Conservation (phyloP, 441 rosid species). For the Corymbia calophylla region DNA sequence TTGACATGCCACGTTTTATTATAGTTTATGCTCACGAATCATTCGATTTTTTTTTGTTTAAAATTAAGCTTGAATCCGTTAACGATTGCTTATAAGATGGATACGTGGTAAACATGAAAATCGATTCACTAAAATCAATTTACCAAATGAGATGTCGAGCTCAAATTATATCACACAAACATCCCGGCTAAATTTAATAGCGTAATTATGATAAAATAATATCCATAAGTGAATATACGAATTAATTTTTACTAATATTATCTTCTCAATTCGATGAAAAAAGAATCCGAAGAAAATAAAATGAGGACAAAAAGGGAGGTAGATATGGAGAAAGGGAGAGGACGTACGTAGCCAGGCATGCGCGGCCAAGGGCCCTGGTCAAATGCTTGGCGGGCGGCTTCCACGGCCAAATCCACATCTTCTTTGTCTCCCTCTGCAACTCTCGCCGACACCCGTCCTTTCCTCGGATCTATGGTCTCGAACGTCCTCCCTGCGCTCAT, state of each 20-base stretch:
- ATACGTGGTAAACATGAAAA: neutral
- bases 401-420: slow-evolving; percentile 72
- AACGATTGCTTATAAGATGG: neutral
- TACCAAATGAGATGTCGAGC: neutral
- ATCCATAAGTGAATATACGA: neutral
- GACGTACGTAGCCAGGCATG: slow-evolving; percentile 52
- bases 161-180: neutral
- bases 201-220: neutral
- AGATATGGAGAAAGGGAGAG: neutral
- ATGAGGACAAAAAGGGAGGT: neutral
- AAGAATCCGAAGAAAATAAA: neutral
- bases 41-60: too few relatives aligned
- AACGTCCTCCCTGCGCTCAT: slow-evolving; percentile 40
- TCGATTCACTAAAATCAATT: neutral
- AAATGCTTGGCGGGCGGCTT: slow-evolving; percentile 74
- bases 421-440: slow-evolving; percentile 60
- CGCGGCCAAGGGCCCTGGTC: slow-evolving; percentile 93
- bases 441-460: slow-evolving; percentile 39
- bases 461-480: slow-evolving; percentile 74
- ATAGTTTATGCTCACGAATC: neutral
- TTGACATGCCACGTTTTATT: neutral
- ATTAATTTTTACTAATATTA: neutral
- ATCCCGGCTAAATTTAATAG: neutral
- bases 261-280: neutral
- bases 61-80: too few relatives aligned